Evolutionary conservation across 805 yeast species (phyloP), one percentile per base, ranked within the genome.

Genomic region (Wickerhamomyces subpelliculosus): DNA sequence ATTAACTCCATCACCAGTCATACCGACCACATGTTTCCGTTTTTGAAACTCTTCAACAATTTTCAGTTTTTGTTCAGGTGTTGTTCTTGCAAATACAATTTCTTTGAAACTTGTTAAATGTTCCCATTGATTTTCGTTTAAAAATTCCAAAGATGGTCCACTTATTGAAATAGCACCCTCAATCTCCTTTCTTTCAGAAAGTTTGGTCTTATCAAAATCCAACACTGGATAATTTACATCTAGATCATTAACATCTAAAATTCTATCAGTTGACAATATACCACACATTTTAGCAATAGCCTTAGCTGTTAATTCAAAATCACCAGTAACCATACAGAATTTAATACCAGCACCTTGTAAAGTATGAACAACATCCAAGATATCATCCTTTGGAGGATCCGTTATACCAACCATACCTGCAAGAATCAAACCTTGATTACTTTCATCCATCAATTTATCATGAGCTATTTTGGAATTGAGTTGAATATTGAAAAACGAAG

Each of bases 1-100:
- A 58, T 84, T 84, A 18, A 84, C 90, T 54, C 94, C 94, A 58
- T 84, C 94, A 40, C 95, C 95, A n/a, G 94, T 84, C 90, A 84
- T 84, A 27, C 90, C 95, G 32, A 84, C 93, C 42, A 84, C 73
- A 52, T 83, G 86, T 23, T 86, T 86, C 52, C 86, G 70, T 61
- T 63, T 53, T 70, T 51, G 75, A 38, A 72, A 66, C 41, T 70
- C 67, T 39, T 65, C 59, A 14, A 73, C 73, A 41, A 73, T 73
- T 37, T 55, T 51, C 32, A 73, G 58, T 50, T 73, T 73, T 51
- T 72, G 77, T 42, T 73, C 78, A 1, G 79, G 79, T 5, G 55
- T 49, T 3, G 54, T 49, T 49, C 55, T 48, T 4, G 53, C 43
- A 39, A 51, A 51, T 7, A 72, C 73, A 34, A 71, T 55, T 48